Percentiles rank a stretch among this genome's conserved stretches.
These are phyloP conservation scores for Raphanus raphanistrum DNA, from an alignment of 345 rosid species.

Conservation along the genomic window DNA sequence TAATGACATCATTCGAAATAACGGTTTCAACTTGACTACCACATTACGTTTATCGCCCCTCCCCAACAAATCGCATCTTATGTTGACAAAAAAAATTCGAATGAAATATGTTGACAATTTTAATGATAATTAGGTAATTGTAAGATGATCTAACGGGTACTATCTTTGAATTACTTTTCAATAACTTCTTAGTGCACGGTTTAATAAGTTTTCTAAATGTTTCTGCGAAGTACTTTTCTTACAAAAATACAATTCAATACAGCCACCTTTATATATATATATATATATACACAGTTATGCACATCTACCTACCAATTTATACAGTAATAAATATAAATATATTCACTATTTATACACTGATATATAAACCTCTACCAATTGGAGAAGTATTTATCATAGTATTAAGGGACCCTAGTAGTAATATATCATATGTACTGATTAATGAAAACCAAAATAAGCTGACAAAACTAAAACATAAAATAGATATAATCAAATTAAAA, in stretches of 20 bases:
- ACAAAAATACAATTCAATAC: background rate
- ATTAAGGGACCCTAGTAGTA: background rate
- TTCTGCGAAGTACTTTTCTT: background rate
- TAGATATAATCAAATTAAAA: background rate
- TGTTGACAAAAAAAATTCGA: background rate
- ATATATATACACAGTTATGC: background rate
- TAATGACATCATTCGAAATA: conserved; percentile 25
- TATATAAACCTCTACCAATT: background rate
- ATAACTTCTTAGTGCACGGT: background rate
- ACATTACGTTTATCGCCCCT: too few relatives aligned
- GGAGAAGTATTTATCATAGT: background rate
- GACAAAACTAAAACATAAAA: background rate
- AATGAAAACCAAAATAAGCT: background rate
- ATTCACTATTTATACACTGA: background rate
- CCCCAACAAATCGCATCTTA: background rate
- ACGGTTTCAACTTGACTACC: background rate
- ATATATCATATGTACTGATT: background rate
- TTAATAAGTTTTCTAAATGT: background rate
- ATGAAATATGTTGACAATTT: background rate
- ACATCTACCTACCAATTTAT: background rate
- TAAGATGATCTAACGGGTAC: conserved; percentile 19
- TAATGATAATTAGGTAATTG: conserved; percentile 24
- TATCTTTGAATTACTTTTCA: conserved; percentile 14
- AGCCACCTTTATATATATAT: background rate
- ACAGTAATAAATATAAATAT: background rate